These are phyloP conservation scores for Nicotiana otophora DNA, from an alignment of 257 asterid species.

Conservation along the genomic window DNA sequence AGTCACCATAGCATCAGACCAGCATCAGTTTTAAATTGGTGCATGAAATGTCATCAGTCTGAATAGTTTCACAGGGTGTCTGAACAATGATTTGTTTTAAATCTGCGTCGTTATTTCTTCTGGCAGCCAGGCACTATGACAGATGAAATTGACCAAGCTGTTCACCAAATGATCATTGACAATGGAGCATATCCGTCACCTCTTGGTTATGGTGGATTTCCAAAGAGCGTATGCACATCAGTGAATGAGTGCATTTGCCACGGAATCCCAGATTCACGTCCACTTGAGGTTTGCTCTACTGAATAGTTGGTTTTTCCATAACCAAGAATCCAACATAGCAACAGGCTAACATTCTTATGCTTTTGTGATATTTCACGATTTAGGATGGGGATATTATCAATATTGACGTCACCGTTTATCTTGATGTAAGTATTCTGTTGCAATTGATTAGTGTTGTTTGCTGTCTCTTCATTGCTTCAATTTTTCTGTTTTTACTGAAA, in stretches of 20 bases:
- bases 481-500: neutral
- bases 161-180: slow-evolving; percentile 87
- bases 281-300: slow-evolving; percentile 60
- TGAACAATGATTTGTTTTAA: slow-evolving; percentile 10
- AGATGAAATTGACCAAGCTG: slow-evolving; percentile 89
- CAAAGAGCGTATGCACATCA: slow-evolving; percentile 97
- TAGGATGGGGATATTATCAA: slow-evolving; percentile 98
- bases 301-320: neutral
- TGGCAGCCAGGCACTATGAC: slow-evolving; percentile 99
- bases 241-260: slow-evolving; percentile 99
- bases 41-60: neutral
- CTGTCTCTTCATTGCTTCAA: neutral
- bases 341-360: neutral
- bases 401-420: slow-evolving; percentile 94
- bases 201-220: slow-evolving; percentile 96
- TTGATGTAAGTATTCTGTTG: slow-evolving; percentile 55
- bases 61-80: neutral
- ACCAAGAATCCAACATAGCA: neutral
- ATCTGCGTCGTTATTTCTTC: slow-evolving; percentile 25
- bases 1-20: neutral
- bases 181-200: slow-evolving; percentile 99
- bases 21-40: neutral
- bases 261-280: slow-evolving; percentile 97
- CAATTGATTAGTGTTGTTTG: neutral
- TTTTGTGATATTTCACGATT: slow-evolving; percentile 22